Conservation (phyloP, 106 monocot genomes). For the Dendrobium chrysotoxum region DNA sequence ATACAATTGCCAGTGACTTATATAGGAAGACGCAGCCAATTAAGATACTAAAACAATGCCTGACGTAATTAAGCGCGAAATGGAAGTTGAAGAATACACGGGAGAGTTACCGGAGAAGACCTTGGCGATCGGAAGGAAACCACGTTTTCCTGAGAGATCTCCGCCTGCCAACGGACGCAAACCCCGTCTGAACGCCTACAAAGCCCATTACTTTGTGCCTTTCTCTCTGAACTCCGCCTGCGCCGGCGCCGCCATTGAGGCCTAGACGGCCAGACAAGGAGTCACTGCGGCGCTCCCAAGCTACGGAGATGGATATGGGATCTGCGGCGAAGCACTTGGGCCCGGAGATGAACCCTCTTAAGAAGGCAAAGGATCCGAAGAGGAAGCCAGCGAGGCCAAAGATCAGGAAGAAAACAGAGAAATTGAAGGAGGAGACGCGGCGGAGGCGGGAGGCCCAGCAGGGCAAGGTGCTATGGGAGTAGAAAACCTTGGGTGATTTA, state of each 20-base stretch:
- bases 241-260: neutral
- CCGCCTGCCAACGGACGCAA: slow-evolving; percentile 55
- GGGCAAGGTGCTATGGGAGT: slow-evolving; percentile 20
- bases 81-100: neutral
- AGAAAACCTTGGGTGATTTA: slow-evolving; percentile 56
- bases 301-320: slow-evolving; percentile 60
- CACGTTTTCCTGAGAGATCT: slow-evolving; percentile 77
- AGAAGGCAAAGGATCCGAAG: slow-evolving; percentile 33
- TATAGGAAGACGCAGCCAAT: too few relatives aligned
- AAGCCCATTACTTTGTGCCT: slow-evolving; percentile 83
- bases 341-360: neutral
- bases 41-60: neutral
- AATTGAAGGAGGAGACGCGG: slow-evolving; percentile 28
- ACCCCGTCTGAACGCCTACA: slow-evolving; percentile 94
- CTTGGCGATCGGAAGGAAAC: slow-evolving; percentile 78
- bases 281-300: slow-evolving; percentile 33
- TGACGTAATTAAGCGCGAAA: neutral
- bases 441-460: slow-evolving; percentile 32
- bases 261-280: neutral
- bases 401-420: slow-evolving; percentile 39
- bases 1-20: too few relatives aligned
- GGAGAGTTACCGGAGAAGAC: slow-evolving; percentile 57
- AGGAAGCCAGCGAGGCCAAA: slow-evolving; percentile 53
- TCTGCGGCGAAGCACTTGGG: slow-evolving; percentile 24
- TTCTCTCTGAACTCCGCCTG: slow-evolving; percentile 14